phyloP scores from a whole-genome alignment of 2,329 filamentous ascomycete genomes.

The Cadophora luteo-olivacea region DNA sequence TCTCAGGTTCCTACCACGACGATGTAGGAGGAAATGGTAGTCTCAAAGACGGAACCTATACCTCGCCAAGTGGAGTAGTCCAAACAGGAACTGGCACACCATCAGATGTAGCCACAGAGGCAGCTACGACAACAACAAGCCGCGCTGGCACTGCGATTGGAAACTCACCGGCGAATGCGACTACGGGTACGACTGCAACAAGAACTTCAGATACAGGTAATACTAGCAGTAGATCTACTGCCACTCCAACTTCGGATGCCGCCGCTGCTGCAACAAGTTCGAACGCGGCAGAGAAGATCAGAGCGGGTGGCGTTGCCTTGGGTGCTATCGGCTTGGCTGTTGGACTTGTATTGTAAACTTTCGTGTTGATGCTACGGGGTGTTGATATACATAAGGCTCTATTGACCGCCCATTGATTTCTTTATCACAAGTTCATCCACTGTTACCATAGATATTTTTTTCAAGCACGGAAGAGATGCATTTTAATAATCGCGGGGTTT shows the following conservation, averaged over 20 bases:
- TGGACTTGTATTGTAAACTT: conserved; percentile 7
- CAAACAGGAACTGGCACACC: conserved; percentile 18
- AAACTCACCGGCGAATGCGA: background rate
- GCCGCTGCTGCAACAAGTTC: conserved; percentile 6
- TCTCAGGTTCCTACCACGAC: conserved; percentile 14
- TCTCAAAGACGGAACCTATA: conserved; percentile 17
- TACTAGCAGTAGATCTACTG: background rate
- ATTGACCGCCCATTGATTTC: too few species aligned
- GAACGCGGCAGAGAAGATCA: conserved; percentile 1
- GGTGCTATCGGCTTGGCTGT: conserved; percentile 12
- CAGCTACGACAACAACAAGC: background rate
- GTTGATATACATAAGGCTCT: too few species aligned
- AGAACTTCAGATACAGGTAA: background rate
- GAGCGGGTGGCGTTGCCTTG: background rate
- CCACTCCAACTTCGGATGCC: background rate
- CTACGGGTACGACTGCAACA: background rate
- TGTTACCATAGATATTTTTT: too few species aligned
- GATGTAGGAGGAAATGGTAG: conserved; percentile 13
- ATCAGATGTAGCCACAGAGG: conserved; percentile 1
- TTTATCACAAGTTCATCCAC: too few species aligned
- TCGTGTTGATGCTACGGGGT: background rate
- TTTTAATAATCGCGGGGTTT: too few species aligned
- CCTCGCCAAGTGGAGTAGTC: conserved; percentile 7
- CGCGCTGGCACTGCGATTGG: background rate
- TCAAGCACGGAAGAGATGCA: too few species aligned